Conservation (phyloP, 495 filamentous ascomycete genomes). For the Lophiostoma macrostomum region DNA sequence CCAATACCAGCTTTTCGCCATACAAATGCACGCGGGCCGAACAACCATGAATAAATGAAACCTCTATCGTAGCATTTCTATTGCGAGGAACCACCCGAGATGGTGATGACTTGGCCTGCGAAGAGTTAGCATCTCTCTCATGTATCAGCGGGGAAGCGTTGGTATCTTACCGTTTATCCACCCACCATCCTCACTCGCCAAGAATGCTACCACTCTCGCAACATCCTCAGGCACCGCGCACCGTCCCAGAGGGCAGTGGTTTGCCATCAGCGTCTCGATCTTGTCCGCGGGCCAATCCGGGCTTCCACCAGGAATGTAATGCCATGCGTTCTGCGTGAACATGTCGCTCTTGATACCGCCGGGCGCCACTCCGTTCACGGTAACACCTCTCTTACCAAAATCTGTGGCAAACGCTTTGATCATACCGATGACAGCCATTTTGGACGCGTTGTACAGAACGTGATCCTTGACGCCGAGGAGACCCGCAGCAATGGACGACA, state of each 20-base stretch:
- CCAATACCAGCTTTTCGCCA: constrained; percentile 3
- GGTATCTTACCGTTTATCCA: constrained; percentile 59
- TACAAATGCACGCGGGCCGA: background rate
- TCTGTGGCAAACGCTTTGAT: constrained; percentile 71
- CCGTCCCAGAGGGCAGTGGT: constrained; percentile 51
- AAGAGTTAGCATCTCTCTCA: no score
- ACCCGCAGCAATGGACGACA: constrained; percentile 54
- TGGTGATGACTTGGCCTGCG: constrained; percentile 47
- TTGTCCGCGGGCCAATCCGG: constrained; percentile 44
- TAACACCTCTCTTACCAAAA: constrained; percentile 68
- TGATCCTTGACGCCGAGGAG: constrained; percentile 64
- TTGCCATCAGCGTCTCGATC: constrained; percentile 46
- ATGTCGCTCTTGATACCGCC: constrained; percentile 80
- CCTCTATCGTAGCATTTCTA: constrained; percentile 20
- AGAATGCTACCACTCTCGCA: constrained; percentile 55
- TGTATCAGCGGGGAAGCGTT: background rate
- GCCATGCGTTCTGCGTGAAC: constrained; percentile 64
- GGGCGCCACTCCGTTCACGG: constrained; percentile 72
- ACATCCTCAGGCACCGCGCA: constrained; percentile 58
- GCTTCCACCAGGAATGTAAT: constrained; percentile 52
- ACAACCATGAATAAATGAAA: background rate
- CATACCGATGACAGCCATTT: constrained; percentile 78
- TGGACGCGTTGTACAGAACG: constrained; percentile 71
- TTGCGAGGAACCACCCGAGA: constrained; percentile 45
- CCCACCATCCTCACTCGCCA: constrained; percentile 54